Conservation (phyloP, 1,139 yeast genomes). For the Kurtzmaniella quercitrusa region DNA sequence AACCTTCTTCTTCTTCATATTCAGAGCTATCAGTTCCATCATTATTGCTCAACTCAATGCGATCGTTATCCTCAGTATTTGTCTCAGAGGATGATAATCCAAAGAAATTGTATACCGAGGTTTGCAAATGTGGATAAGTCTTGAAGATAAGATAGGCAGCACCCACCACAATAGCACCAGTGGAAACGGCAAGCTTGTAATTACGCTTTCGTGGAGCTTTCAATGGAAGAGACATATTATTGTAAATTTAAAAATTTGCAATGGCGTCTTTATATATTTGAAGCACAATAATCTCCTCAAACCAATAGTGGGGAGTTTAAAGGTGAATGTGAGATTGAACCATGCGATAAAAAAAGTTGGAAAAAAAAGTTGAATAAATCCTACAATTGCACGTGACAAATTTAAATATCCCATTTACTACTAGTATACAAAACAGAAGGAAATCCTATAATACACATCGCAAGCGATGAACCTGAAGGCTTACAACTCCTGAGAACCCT, state of each 20-base stretch:
- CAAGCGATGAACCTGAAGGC: slow-evolving; percentile 5
- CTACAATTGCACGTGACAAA: background rate
- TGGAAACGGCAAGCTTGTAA: slow-evolving; percentile 20
- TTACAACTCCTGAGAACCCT: slow-evolving; percentile 85
- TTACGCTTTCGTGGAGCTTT: slow-evolving; percentile 9
- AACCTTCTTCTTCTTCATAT: slow-evolving; percentile 7
- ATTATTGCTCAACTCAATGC: slow-evolving; percentile 18
- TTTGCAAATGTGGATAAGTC: slow-evolving; percentile 51
- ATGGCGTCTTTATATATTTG: background rate
- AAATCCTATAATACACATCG: background rate
- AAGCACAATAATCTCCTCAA: background rate
- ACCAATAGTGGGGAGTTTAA: background rate
- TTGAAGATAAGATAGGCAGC: slow-evolving; percentile 42
- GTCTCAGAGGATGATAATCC: slow-evolving; percentile 12
- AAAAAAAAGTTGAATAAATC: too few relatives aligned
- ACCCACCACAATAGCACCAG: slow-evolving; percentile 42
- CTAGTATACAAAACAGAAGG: background rate
- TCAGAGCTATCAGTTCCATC: slow-evolving; percentile 8
- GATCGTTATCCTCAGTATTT: slow-evolving; percentile 18
- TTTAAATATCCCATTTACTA: background rate
- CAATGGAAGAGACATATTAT: slow-evolving; percentile 12
- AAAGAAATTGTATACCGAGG: slow-evolving; percentile 21
- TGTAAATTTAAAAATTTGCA: background rate
- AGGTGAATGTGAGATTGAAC: background rate
- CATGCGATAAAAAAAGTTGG: background rate